Base-by-base conservation (phyloP, 208 protist species). In the Trypanosomatidae sp. region DNA sequence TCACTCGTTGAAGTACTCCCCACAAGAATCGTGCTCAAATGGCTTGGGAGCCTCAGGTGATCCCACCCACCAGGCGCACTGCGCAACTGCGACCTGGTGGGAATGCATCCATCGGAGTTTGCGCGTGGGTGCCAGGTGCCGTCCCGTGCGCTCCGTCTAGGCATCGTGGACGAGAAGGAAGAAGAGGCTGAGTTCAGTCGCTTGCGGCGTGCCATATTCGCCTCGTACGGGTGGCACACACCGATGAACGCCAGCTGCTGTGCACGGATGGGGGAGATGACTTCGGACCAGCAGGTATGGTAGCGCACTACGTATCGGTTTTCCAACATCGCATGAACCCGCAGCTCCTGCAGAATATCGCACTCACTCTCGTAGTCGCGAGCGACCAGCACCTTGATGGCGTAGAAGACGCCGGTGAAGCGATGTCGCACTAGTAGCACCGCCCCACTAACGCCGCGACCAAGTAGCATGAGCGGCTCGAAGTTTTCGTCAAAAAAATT, bases 401-500 rank as follows among this genome's bases (percentile, higher is more conserved):
- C 93, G 75, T 95, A 97, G 66, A 95, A 88, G 52, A 92, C 67
- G 19, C 79, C 82, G 8, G 91, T 95, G n/a, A 93, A 66, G 58
- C 86, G 88, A 77, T 97, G 89, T 9, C 82, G 85, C 25, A 78
- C 83, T 10, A 97, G 88, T 30, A 97, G 71, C 59, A 82, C 93
- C 8, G 82, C 91, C 17, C 93, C 93, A 28, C 81, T 82, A 0
- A 81, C 86, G 28, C 93, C 93, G 43, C 80, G 70, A 28, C 93
- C 93, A 9, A 97, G 79, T 19, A 95, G 49, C 36, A 66, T 62
- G 2, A 95, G 62, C 15, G 91, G 89, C 39, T 90, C 88, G 71
- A 94, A 97, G 76, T 95, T 94, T 28, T 93, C 89, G 68, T 97
- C 93, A 74, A 97, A 95, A 69, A 97, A 97, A 66, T 86, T 92